Conservation (phyloP, 2,329 filamentous ascomycete species). For the Ophiosphaerella korrae region DNA sequence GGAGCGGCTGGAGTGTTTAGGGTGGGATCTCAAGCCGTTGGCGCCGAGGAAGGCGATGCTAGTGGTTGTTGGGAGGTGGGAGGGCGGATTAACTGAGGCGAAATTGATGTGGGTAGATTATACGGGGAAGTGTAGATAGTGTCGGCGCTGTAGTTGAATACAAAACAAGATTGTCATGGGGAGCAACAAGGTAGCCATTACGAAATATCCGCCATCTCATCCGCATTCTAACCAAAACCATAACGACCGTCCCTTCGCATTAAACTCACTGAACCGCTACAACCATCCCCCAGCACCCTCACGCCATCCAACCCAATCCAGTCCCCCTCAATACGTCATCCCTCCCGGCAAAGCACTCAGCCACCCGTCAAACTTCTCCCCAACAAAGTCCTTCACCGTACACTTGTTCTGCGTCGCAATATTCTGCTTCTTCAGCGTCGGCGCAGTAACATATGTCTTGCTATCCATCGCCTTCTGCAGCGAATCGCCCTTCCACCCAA, state of each 20-base stretch:
- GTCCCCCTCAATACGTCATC: slow-evolving; percentile 1
- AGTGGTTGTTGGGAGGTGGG: slow-evolving; percentile 21
- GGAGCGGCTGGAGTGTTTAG: slow-evolving; percentile 13
- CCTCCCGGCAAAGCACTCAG: slow-evolving; percentile 23
- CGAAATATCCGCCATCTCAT: no score
- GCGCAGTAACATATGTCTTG: slow-evolving; percentile 35
- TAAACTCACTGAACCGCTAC: not conserved
- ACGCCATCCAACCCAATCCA: no score
- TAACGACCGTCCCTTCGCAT: no score
- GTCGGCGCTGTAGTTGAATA: no score
- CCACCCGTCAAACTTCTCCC: slow-evolving; percentile 38
- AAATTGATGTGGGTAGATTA: slow-evolving; percentile 15
- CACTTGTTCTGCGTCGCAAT: slow-evolving; percentile 44
- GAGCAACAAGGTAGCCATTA: no score
- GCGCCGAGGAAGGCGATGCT: slow-evolving; percentile 22
- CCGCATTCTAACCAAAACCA: not conserved
- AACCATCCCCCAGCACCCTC: not conserved
- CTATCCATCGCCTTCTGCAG: slow-evolving; percentile 38
- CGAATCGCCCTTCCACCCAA: slow-evolving; percentile 39
- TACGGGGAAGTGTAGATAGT: not conserved
- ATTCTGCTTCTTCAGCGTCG: slow-evolving; percentile 39
- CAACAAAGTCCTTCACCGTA: slow-evolving; percentile 37
- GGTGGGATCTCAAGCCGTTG: slow-evolving; percentile 34
- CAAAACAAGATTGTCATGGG: no score
- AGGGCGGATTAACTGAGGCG: slow-evolving; percentile 1